A percentile compares a stretch with the other conserved stretches of the same genome.
Evolutionary conservation across 208 protist species (phyloP).

Genomic region (Acanthamoeba quina): DNA sequence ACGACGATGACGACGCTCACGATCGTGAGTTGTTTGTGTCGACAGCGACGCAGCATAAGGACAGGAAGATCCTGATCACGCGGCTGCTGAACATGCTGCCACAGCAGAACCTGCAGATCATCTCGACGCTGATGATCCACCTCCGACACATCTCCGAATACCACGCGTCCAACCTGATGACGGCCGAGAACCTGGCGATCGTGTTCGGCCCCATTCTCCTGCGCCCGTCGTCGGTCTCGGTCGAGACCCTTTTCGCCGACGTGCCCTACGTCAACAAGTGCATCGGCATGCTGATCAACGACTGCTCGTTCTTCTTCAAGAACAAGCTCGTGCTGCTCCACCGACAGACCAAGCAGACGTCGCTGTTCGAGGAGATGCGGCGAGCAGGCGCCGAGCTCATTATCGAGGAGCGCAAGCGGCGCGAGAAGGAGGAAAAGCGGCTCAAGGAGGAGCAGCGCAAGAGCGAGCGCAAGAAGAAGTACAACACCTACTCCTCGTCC

Average conservation of each 20-base stretch:
- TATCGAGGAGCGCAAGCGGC: slow-evolving; percentile 32
- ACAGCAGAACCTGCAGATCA: slow-evolving; percentile 44
- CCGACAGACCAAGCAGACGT: slow-evolving; percentile 17
- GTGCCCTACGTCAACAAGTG: slow-evolving; percentile 71
- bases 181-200: slow-evolving; percentile 70
- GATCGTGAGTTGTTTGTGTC: not conserved
- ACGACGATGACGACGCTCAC: not conserved
- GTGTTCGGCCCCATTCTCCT: slow-evolving; percentile 68
- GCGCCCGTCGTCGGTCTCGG: slow-evolving; percentile 5
- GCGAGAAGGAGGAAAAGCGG: slow-evolving; percentile 54
- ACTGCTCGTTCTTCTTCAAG: slow-evolving; percentile 66
- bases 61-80: slow-evolving; percentile 44
- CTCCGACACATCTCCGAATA: slow-evolving; percentile 30
- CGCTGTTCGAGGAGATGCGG: slow-evolving; percentile 44
- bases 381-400: slow-evolving; percentile 18
- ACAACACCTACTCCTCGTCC: slow-evolving; percentile 10
- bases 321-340: slow-evolving; percentile 58
- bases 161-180: slow-evolving; percentile 50
- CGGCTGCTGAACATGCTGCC: slow-evolving; percentile 64
- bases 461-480: slow-evolving; percentile 37
- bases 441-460: slow-evolving; percentile 40
- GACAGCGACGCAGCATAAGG: slow-evolving; percentile 44
- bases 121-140: slow-evolving; percentile 18
- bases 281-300: slow-evolving; percentile 54
- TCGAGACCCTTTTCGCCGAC: slow-evolving; percentile 55